phyloP scores from a whole-genome alignment of 2,329 filamentous ascomycete species.

The Metarhizium guizhouense region DNA sequence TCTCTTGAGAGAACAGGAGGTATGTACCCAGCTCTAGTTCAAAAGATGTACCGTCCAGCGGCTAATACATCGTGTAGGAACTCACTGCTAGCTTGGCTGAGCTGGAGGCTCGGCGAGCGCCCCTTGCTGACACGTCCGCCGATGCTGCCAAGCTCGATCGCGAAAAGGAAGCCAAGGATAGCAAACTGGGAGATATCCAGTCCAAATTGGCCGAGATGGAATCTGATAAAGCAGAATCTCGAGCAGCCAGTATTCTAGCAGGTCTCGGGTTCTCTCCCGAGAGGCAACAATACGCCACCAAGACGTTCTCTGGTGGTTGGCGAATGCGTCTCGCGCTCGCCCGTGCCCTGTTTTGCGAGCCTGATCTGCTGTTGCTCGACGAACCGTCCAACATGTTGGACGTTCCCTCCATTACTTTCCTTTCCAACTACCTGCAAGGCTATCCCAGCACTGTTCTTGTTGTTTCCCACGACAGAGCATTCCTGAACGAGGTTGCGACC shows the following conservation, averaged over 20 bases:
- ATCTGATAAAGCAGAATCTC: constrained; percentile 92
- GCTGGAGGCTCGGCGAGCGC: constrained; percentile 68
- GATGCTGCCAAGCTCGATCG: constrained; percentile 79
- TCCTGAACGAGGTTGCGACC: constrained; percentile 97
- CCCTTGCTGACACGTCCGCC: constrained; percentile 82
- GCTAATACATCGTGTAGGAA: constrained; percentile 39
- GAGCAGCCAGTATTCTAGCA: constrained; percentile 90
- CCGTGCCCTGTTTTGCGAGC: constrained; percentile 94
- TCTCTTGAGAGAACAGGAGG: constrained; percentile 77
- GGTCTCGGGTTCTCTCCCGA: constrained; percentile 95
- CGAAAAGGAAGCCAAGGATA: constrained; percentile 83
- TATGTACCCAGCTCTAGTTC: constrained; percentile 30
- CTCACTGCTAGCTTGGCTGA: constrained; percentile 66
- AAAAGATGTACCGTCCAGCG: not conserved
- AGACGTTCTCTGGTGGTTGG: constrained; percentile 99
- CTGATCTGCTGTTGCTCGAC: constrained; percentile 89
- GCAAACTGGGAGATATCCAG: constrained; percentile 85
- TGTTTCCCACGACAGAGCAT: constrained; percentile 97
- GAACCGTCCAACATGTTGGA: constrained; percentile 99
- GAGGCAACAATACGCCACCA: constrained; percentile 85
- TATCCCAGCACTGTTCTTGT: constrained; percentile 95
- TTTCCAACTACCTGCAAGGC: constrained; percentile 86
- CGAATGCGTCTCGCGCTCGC: constrained; percentile 95
- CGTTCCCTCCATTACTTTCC: constrained; percentile 97
- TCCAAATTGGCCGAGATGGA: constrained; percentile 95